These are phyloP conservation scores for Leishmania arabica DNA, from an alignment of 208 protist genomes.

Conservation along the genomic window DNA sequence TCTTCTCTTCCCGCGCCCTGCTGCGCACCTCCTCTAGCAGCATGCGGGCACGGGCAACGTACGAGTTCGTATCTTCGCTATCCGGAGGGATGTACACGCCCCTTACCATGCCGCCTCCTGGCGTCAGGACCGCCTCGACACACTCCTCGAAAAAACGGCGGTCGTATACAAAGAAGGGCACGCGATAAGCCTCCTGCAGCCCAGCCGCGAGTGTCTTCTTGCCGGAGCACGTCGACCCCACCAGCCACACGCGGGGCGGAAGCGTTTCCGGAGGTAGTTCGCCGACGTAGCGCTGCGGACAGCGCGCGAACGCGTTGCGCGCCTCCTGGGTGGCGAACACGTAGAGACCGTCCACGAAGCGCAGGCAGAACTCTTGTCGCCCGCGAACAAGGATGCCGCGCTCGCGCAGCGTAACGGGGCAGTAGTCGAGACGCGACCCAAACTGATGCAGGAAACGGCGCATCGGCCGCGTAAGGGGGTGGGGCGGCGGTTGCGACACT, in stretches of 20 bases:
- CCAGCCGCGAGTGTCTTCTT: conserved; percentile 72
- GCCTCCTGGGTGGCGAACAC: conserved; percentile 73
- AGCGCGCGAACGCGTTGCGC: conserved; percentile 53
- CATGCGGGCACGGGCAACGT: conserved; percentile 45
- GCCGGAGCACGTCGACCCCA: conserved; percentile 63
- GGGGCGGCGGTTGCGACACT: conserved; percentile 7
- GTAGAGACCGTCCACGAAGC: conserved; percentile 71
- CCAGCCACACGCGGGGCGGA: conserved; percentile 84
- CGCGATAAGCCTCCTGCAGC: conserved; percentile 55
- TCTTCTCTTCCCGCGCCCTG: conserved; percentile 59
- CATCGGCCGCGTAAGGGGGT: conserved; percentile 53
- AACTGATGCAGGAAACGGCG: conserved; percentile 83
- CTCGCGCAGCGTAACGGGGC: conserved; percentile 80
- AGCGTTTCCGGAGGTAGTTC: conserved; percentile 39
- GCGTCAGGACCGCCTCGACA: conserved; percentile 60
- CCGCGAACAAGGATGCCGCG: conserved; percentile 74
- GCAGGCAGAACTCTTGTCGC: conserved; percentile 53
- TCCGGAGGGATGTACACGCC: conserved; percentile 64
- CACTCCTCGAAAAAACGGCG: conserved; percentile 76
- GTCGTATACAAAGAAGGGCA: conserved; percentile 75
- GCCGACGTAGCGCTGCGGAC: conserved; percentile 69
- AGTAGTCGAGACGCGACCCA: conserved; percentile 76
- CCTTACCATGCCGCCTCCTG: conserved; percentile 53
- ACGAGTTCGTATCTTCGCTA: conserved; percentile 41
- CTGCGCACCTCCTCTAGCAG: conserved; percentile 65